Percentiles rank a stretch among this genome's conserved stretches.
These are phyloP conservation scores for Chaetomium strumarium DNA, from an alignment of 2,329 filamentous ascomycete species.

Conservation along the genomic window DNA sequence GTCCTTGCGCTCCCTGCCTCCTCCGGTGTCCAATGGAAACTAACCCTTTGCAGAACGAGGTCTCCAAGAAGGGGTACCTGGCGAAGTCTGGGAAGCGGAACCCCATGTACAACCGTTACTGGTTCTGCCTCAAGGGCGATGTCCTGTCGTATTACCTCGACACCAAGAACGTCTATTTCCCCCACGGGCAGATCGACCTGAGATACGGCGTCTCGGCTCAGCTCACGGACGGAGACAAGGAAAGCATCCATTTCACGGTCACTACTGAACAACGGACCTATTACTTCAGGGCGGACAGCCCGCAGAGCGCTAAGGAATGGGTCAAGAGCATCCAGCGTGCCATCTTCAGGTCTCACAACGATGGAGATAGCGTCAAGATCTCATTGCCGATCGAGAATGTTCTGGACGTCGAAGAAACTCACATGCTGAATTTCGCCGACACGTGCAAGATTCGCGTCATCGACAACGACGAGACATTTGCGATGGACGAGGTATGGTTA, in stretches of 20 bases:
- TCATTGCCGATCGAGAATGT: conserved; percentile 83
- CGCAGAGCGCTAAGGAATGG: conserved; percentile 89
- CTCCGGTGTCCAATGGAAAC: background rate
- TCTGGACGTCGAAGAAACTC: conserved; percentile 86
- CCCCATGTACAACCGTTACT: conserved; percentile 81
- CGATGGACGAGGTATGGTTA: conserved; percentile 74
- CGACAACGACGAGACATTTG: conserved; percentile 89
- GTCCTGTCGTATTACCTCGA: conserved; percentile 86
- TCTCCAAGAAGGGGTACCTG: conserved; percentile 81
- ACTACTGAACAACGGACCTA: conserved; percentile 78
- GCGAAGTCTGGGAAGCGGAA: conserved; percentile 85
- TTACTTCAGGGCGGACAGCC: conserved; percentile 83
- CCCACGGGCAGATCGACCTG: conserved; percentile 84
- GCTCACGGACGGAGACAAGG: conserved; percentile 70
- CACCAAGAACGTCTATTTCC: conserved; percentile 82
- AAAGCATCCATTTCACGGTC: conserved; percentile 70
- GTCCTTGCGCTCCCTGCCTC: conserved; percentile 26
- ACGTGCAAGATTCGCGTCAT: conserved; percentile 91
- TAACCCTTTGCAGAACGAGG: conserved; percentile 48
- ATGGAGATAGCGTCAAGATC: conserved; percentile 95
- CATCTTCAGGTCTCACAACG: conserved; percentile 92
- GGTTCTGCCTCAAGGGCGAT: conserved; percentile 89
- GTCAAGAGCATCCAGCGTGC: conserved; percentile 89
- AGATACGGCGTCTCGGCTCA: conserved; percentile 86
- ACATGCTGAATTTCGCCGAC: conserved; percentile 85